Conservation (phyloP, 202 grass and related monocot species). For the Schoenoplectus triqueter region DNA sequence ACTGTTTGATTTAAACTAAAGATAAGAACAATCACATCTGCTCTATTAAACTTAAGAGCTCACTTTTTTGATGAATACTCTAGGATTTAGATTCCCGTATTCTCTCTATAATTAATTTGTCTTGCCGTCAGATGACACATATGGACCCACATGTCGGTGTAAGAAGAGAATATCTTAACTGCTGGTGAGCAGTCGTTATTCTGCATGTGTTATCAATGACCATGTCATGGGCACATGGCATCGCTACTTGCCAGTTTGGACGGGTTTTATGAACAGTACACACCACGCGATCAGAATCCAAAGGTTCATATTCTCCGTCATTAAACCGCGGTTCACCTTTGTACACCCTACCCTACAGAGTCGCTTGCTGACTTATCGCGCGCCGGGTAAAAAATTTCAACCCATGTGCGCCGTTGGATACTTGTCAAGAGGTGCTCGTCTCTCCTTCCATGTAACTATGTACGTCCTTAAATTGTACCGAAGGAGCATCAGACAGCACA, state of each 20-base stretch:
- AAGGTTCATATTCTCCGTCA: background rate
- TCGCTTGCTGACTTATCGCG: too few species aligned
- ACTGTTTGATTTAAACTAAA: too few species aligned
- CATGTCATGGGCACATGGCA: conserved; percentile 3
- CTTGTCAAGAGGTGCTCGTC: background rate
- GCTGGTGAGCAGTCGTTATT: background rate
- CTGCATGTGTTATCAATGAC: background rate
- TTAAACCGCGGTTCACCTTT: conserved; percentile 4
- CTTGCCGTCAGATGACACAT: background rate
- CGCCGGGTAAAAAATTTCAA: background rate
- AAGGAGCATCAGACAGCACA: conserved; percentile 25
- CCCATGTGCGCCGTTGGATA: background rate
- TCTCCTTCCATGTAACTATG: too few species aligned
- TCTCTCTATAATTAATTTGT: background rate
- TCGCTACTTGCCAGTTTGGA: conserved; percentile 24
- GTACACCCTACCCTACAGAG: too few species aligned
- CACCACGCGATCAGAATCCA: conserved; percentile 25
- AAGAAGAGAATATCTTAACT: background rate
- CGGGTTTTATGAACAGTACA: background rate
- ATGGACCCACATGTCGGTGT: background rate
- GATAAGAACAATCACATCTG: too few species aligned
- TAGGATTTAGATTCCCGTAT: too few species aligned
- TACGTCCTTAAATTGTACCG: conserved; percentile 2
- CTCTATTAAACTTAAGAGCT: too few species aligned
- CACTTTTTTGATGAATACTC: too few species aligned